A percentile compares a stretch with the other conserved stretches of the same genome.
phyloP scores from a whole-genome alignment of 805 yeast species.

The Hanseniaspora singularis region DNA sequence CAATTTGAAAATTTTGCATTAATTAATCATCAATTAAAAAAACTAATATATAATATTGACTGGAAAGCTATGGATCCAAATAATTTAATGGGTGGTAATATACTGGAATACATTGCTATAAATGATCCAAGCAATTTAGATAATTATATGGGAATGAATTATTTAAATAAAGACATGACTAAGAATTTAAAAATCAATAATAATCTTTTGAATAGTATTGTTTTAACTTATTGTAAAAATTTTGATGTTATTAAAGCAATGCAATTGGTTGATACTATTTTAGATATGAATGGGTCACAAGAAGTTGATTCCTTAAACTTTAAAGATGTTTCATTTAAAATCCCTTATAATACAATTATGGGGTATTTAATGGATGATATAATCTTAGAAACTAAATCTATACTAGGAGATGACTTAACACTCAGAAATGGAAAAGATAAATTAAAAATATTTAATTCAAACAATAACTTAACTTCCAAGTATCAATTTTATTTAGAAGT shows the following conservation, averaged over 20 bases:
- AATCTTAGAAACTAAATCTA: not conserved
- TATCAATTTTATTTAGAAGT: conserved; percentile 1
- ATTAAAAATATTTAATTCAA: not conserved
- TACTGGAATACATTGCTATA: conserved; percentile 3
- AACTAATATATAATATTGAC: not conserved
- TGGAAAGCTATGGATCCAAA: conserved; percentile 10
- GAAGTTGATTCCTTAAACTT: not conserved
- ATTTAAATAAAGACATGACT: not conserved
- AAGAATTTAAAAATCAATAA: conserved; percentile 6
- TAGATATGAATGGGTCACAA: not conserved
- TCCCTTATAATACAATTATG: conserved; percentile 12
- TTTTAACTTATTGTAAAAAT: conserved; percentile 1
- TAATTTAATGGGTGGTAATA: conserved; percentile 6
- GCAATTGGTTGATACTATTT: conserved; percentile 1
- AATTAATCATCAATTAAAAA: conserved; percentile 2
- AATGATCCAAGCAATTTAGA: conserved; percentile 4
- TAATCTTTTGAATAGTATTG: conserved; percentile 9
- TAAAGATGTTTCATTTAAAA: conserved; percentile 5
- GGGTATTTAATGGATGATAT: conserved; percentile 6
- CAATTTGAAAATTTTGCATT: conserved; percentile 1
- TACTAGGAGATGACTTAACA: not conserved
- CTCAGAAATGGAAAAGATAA: not conserved
- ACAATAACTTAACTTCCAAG: not conserved
- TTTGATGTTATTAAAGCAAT: conserved; percentile 10
- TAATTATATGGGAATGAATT: not conserved